Evolutionary conservation across 192 early-diverging fungal species (phyloP).

Genomic region (Umbelopsis sp.): DNA sequence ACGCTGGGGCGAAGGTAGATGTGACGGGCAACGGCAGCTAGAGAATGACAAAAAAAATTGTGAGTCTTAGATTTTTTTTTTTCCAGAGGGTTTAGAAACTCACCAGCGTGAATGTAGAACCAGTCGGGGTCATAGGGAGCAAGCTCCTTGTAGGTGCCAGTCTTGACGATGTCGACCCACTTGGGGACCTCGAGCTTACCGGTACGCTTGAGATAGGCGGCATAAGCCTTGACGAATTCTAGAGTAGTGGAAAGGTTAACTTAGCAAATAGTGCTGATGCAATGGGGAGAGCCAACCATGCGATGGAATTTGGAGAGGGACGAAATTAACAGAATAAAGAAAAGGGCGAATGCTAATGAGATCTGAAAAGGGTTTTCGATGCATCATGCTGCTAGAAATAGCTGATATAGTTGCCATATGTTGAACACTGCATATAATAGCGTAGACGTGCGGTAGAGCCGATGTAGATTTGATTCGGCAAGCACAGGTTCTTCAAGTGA

Average conservation of each 20-base stretch:
- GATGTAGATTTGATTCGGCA: no score
- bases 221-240: constrained; percentile 97
- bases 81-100: background rate
- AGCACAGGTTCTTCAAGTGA: no score
- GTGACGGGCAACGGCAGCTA: constrained; percentile 93
- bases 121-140: constrained; percentile 98
- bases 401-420: no score
- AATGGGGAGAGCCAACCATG: background rate
- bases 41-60: background rate
- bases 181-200: constrained; percentile 99
- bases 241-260: constrained; percentile 52
- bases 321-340: no score
- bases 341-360: no score
- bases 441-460: no score
- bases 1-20: constrained; percentile 95
- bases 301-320: background rate
- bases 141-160: constrained; percentile 95
- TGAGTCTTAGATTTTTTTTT: background rate
- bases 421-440: no score
- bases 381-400: no score
- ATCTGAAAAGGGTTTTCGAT: no score
- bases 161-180: constrained; percentile 99
- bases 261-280: background rate
- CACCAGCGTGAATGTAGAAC: constrained; percentile 98
- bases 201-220: constrained; percentile 98